Conservation (phyloP, 1,284 basidiomycete genomes). For the Fomitopsis pinicola region DNA sequence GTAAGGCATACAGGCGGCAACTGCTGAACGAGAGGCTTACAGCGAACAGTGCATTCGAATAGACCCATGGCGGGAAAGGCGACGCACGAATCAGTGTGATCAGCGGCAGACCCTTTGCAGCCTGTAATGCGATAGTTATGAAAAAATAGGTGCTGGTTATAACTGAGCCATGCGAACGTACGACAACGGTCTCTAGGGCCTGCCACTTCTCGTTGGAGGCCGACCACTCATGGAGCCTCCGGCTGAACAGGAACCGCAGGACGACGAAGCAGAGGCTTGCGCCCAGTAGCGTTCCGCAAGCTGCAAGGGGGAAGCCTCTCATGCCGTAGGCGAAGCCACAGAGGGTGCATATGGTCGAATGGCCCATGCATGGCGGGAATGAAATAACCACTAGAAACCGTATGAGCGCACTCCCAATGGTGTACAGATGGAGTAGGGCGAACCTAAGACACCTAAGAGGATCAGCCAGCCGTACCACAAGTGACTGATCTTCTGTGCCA, state of each 20-base stretch:
- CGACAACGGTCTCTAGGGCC: conserved; percentile 73
- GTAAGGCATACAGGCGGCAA: neutral
- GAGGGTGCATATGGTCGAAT: conserved; percentile 60
- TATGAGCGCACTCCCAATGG: neutral
- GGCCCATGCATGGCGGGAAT: conserved; percentile 78
- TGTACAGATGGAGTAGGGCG: conserved; percentile 27
- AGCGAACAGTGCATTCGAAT: conserved; percentile 75
- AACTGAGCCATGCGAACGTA: conserved; percentile 31
- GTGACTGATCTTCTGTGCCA: conserved; percentile 57
- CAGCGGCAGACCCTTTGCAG: conserved; percentile 66
- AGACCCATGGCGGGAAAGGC: conserved; percentile 81
- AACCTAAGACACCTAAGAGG: conserved; percentile 45
- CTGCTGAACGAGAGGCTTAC: conserved; percentile 37
- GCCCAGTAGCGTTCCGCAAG: conserved; percentile 59
- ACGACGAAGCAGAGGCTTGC: conserved; percentile 61
- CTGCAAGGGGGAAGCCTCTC: conserved; percentile 65
- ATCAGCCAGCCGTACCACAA: conserved; percentile 60
- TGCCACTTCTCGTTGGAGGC: conserved; percentile 66
- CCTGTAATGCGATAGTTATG: conserved; percentile 31
- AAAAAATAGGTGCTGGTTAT: neutral
- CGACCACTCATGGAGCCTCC: conserved; percentile 53
- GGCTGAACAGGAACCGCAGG: conserved; percentile 57
- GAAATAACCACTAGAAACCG: conserved; percentile 51
- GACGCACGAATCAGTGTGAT: conserved; percentile 80
- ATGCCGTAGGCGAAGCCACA: conserved; percentile 83